Evolutionary conservation across 371 early-diverging fungal species (phyloP), one percentile per base, ranked within the genome.

Genomic region (Lichtheimia ornata): DNA sequence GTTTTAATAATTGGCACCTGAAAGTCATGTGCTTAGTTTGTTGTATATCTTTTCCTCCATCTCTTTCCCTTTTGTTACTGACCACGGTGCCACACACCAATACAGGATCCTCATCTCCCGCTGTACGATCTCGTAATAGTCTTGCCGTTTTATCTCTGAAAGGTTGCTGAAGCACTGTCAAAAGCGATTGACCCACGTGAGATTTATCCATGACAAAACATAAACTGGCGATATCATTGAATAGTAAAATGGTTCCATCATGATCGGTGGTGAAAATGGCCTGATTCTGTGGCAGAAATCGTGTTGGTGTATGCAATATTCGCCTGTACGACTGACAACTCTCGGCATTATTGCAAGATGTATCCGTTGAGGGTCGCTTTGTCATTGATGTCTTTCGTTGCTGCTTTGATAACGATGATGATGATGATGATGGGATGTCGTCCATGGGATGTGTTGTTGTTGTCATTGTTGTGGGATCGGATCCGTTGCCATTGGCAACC

Each of bases 231-330:
- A 81, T 79, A 56, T 84, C 84, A 61, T 86, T 86, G 18, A 79
- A 81, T 43, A 82, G 76, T 51, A 81, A 64, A n/a, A 86, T 76
- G 18, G 69, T 71, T 50, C 77, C 77, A 41, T 82, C 62, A 5
- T 65, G 70, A 61, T 82, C 77, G 0, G 87, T 87, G 0, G 89
- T 88, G 20, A 87, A 73, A 56, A 86, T 87, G 25, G 85, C 87
- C 60, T 89, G 86, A 56, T 77, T 84, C 60, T 84, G 84, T 1
- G 89, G 88, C 12, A 82, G 61, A 44, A 83, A 87, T 20, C 89
- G 76, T 4, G 82, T 84, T 7, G 89, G 88, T 14, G 84, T 79
- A 59, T 87, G 86, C n/a, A 86, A 54, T 53, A 74, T 69, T 40
- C 59, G 62, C 70, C 45, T 72, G 72, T 60, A 81, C 61, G 53